Evolutionary conservation across 164 flowering plant species (phyloP).

Genomic region (Vitis rotundifolia): DNA sequence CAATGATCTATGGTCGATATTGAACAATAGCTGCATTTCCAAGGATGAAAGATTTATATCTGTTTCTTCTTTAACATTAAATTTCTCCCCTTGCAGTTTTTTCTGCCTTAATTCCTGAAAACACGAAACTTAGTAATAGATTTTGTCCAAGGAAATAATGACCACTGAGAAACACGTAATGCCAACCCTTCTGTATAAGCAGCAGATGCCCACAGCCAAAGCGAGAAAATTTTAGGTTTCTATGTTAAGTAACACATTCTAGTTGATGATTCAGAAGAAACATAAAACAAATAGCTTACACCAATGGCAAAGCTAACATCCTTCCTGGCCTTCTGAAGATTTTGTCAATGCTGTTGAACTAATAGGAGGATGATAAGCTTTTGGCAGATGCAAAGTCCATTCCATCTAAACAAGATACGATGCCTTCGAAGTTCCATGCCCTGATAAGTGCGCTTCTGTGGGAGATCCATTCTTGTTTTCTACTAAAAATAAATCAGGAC

Average conservation of each 20-base stretch:
- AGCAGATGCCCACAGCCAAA: no score
- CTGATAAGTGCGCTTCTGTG: constrained; percentile 15
- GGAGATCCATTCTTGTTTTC: constrained; percentile 25
- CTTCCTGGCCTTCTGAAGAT: constrained; percentile 53
- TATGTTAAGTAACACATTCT: background rate
- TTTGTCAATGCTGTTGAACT: constrained; percentile 64
- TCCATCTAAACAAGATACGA: constrained; percentile 36
- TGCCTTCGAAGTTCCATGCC: constrained; percentile 12
- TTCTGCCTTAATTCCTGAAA: constrained; percentile 65
- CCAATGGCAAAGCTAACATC: constrained; percentile 53
- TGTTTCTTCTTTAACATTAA: constrained; percentile 29
- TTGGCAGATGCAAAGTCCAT: constrained; percentile 74
- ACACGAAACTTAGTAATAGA: background rate
- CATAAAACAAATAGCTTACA: constrained; percentile 41
- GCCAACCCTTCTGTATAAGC: background rate
- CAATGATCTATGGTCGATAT: background rate
- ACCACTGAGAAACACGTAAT: background rate
- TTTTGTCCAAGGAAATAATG: background rate
- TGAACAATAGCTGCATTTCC: constrained; percentile 43
- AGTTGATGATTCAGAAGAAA: background rate
- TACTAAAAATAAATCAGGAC: constrained; percentile 56
- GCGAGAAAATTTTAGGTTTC: no score
- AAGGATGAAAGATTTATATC: constrained; percentile 39
- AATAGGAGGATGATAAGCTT: constrained; percentile 86
- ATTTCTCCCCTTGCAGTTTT: constrained; percentile 43